Evolutionary conservation across 2,329 filamentous ascomycete genomes (phyloP), one percentile per base, ranked within the genome.

Genomic region (Colletotrichum melonis): DNA sequence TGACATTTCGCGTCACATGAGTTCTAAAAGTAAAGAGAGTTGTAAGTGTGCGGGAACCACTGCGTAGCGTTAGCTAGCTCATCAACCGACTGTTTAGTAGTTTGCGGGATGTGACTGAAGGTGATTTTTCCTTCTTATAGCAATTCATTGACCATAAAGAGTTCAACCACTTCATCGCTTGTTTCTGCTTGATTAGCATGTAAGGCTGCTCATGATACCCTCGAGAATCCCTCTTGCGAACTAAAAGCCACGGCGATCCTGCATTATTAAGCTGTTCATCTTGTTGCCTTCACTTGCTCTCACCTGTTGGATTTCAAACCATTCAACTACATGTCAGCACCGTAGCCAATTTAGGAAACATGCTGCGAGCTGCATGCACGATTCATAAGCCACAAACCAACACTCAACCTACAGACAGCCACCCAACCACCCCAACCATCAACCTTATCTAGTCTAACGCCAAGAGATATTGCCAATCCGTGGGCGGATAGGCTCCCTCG

Each of bases 271-370:
- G 42, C 42, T 46, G 19, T 7, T 16, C 42, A 46, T n/a, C 16
- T 46, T n/a, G 42, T 4, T 16, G 42, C 42, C 19, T 46, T n/a
- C 19, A 46, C 42, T n/a, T 46, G 19, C 3, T n/a, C 42, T 46
- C 19, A 46, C 19, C 8, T 16, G 8, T 46, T 16, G 42, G 19
- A 46, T 46, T 46, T 46, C 42, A 42, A 35, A 28, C 4, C 3
- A 49, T 28, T 16, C 19, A 9, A 19, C 42, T 46, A 46, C 42
- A 46, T 46, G 42, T 62, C 22, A 62, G 58, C 32, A 62, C 24
- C 24, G 19, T n/a, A n/a, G 58, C 58, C 58, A 62, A 16, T 38
- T 62, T 62, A 32, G 58, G 58, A 62, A 46, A 46, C 42, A 46
- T 46, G 42, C 42, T 46, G 19, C 42, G 42, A 46, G 42, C 7